Conservation (phyloP, 768 basidiomycete genomes). For the Kondoa subrosea region DNA sequence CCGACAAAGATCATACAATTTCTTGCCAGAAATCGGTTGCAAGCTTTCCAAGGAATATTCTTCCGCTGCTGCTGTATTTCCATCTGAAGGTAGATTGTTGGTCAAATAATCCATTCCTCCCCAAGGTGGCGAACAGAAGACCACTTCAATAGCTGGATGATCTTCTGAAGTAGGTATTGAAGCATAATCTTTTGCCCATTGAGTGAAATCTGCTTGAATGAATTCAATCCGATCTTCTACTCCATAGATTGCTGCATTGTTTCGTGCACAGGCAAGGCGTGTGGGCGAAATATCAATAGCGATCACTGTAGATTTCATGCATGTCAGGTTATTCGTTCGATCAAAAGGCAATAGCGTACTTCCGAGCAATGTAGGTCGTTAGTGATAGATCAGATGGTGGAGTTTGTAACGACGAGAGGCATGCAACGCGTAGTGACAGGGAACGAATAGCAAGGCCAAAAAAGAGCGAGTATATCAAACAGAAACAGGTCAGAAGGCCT, state of each 20-base stretch:
- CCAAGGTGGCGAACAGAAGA: slow-evolving; percentile 28
- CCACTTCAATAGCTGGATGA: slow-evolving; percentile 23
- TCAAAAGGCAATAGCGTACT: background rate
- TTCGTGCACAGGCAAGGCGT: slow-evolving; percentile 74
- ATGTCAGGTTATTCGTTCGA: background rate
- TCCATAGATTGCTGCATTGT: slow-evolving; percentile 86
- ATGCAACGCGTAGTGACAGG: too few species aligned
- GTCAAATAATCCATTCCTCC: slow-evolving; percentile 26
- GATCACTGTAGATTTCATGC: slow-evolving; percentile 48
- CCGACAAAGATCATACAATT: slow-evolving; percentile 59
- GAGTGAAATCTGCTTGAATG: slow-evolving; percentile 64
- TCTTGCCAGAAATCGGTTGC: slow-evolving; percentile 61
- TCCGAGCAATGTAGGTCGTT: background rate
- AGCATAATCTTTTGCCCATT: slow-evolving; percentile 49
- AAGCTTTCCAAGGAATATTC: slow-evolving; percentile 44
- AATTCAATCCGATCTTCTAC: slow-evolving; percentile 92
- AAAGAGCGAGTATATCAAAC: background rate
- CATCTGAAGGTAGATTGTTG: slow-evolving; percentile 7
- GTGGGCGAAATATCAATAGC: slow-evolving; percentile 72
- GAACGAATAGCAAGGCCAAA: too few species aligned
- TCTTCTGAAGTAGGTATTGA: slow-evolving; percentile 16
- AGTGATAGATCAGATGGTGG: background rate
- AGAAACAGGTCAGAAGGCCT: slow-evolving; percentile 24
- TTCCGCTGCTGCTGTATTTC: slow-evolving; percentile 5
- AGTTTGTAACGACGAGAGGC: too few species aligned